phyloP scores from a whole-genome alignment of 371 early-diverging fungal genomes.

The Blakeslea trispora region DNA sequence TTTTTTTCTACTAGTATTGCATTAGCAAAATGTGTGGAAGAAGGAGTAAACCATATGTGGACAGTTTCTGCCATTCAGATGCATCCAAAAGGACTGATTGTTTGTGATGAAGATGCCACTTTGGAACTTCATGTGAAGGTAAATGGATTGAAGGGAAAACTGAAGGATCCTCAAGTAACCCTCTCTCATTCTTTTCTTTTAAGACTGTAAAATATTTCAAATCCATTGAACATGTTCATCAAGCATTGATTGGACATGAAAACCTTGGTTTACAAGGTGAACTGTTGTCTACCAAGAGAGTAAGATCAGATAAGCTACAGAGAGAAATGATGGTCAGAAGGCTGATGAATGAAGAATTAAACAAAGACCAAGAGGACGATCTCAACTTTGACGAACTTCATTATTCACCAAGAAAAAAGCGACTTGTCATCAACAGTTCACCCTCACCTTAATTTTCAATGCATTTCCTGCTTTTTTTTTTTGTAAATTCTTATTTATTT shows the following conservation, averaged over 20 bases:
- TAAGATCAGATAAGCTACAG: slow-evolving; percentile 16
- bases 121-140: slow-evolving; percentile 78
- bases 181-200: no score
- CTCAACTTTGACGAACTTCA: slow-evolving; percentile 2
- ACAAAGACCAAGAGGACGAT: slow-evolving; percentile 17
- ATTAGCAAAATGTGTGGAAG: slow-evolving; percentile 80
- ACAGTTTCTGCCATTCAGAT: slow-evolving; percentile 83
- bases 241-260: slow-evolving; percentile 76
- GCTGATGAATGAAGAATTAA: slow-evolving; percentile 15
- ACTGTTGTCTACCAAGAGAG: slow-evolving; percentile 21
- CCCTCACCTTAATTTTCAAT: slow-evolving; percentile 20
- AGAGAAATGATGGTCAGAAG: slow-evolving; percentile 26
- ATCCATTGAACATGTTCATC: slow-evolving; percentile 84
- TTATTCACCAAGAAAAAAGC: slow-evolving; percentile 22
- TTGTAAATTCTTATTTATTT: slow-evolving; percentile 8
- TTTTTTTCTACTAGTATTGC: slow-evolving; percentile 45
- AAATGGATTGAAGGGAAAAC: not conserved
- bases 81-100: slow-evolving; percentile 80
- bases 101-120: slow-evolving; percentile 83
- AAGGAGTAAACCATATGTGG: slow-evolving; percentile 87
- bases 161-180: no score
- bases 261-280: slow-evolving; percentile 78
- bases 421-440: slow-evolving; percentile 8
- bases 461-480: not conserved
- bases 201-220: slow-evolving; percentile 86